A percentile compares a stretch with the other conserved stretches of the same genome.
Evolutionary conservation across 768 basidiomycete genomes (phyloP).

Genomic region (Phlebiopsis flavidoalba): DNA sequence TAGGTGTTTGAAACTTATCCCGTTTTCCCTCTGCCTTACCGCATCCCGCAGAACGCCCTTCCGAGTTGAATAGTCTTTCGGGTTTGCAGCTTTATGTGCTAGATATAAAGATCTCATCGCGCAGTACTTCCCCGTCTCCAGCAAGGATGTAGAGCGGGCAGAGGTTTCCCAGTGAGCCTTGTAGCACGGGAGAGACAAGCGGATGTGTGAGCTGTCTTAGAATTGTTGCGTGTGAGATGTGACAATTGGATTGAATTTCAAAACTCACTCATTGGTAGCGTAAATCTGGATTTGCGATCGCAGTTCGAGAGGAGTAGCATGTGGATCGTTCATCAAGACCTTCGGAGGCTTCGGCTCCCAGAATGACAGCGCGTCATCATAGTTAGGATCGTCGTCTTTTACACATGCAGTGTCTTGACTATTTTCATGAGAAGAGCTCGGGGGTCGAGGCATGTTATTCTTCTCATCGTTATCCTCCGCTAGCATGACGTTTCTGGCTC

Average conservation of each 20-base stretch:
- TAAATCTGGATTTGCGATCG: constrained; percentile 74
- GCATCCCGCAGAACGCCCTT: constrained; percentile 43
- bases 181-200: constrained; percentile 66
- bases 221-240: not conserved
- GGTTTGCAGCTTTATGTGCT: constrained; percentile 78
- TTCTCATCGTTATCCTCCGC: constrained; percentile 2
- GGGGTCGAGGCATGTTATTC: not conserved
- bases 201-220: constrained; percentile 58
- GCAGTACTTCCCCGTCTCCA: constrained; percentile 68
- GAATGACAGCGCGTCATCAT: constrained; percentile 20
- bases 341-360: constrained; percentile 56
- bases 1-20: constrained; percentile 45
- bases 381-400: constrained; percentile 1
- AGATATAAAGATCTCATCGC: constrained; percentile 76
- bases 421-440: not conserved
- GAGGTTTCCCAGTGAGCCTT: constrained; percentile 69
- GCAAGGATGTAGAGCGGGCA: constrained; percentile 71
- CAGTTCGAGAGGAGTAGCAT: constrained; percentile 40
- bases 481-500: constrained; percentile 7
- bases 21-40: constrained; percentile 46
- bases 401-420: no score
- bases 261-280: constrained; percentile 61
- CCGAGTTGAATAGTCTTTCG: constrained; percentile 56
- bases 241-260: not conserved
- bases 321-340: constrained; percentile 45